Conservation (phyloP, 768 basidiomycete species). For the Rhizopogon salebrosus region DNA sequence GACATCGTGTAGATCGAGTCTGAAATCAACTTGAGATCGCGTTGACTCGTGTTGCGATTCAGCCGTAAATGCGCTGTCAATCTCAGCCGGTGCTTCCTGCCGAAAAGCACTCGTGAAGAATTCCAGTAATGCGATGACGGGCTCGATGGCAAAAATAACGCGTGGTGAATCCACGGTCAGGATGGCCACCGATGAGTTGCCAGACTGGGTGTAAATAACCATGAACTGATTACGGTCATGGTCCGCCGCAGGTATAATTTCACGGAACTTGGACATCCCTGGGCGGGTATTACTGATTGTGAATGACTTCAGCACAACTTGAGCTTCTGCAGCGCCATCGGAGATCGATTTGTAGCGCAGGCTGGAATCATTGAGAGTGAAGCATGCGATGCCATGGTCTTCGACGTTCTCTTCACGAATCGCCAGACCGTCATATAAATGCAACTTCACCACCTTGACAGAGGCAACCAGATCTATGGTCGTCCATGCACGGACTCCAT, state of each 20-base stretch:
- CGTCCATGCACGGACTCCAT: constrained; percentile 44
- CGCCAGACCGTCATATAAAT: constrained; percentile 75
- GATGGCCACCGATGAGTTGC: constrained; percentile 65
- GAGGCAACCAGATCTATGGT: constrained; percentile 69
- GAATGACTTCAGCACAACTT: constrained; percentile 85
- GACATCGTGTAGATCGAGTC: constrained; percentile 86
- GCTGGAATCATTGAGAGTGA: constrained; percentile 75
- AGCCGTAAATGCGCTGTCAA: constrained; percentile 9
- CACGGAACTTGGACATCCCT: constrained; percentile 80
- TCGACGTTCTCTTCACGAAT: constrained; percentile 51
- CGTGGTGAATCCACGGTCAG: constrained; percentile 90
- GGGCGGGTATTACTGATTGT: constrained; percentile 86
- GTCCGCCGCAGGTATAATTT: constrained; percentile 89
- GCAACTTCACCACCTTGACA: constrained; percentile 70
- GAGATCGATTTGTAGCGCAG: constrained; percentile 78
- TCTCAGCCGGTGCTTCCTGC: constrained; percentile 12
- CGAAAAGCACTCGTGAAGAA: constrained; percentile 68
- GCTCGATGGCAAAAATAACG: constrained; percentile 89
- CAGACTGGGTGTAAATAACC: constrained; percentile 80
- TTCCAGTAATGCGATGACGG: constrained; percentile 80
- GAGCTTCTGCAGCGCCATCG: constrained; percentile 81
- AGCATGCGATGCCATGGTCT: constrained; percentile 78
- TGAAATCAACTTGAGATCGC: constrained; percentile 44
- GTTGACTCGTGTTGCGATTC: constrained; percentile 6
- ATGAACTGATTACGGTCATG: constrained; percentile 91